These are phyloP conservation scores for Mycena indigotica DNA, from an alignment of 768 basidiomycete genomes.

Conservation along the genomic window DNA sequence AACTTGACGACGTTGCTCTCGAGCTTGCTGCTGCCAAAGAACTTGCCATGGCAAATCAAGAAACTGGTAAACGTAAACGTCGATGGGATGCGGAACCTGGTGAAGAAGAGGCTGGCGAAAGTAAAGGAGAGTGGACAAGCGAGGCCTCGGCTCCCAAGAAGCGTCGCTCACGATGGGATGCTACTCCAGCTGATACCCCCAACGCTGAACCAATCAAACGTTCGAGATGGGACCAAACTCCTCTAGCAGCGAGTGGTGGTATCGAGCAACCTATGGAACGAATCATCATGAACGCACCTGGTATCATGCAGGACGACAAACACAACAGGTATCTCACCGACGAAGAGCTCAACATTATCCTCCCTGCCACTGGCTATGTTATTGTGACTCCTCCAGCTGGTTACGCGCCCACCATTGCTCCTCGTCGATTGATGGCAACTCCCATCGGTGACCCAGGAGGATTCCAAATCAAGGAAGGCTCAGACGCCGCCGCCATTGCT, in stretches of 20 bases:
- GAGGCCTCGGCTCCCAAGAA: constrained; percentile 84
- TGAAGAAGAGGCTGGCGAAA: constrained; percentile 71
- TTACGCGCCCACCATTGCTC: constrained; percentile 77
- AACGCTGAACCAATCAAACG: constrained; percentile 76
- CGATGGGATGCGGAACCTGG: constrained; percentile 79
- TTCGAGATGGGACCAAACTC: constrained; percentile 97
- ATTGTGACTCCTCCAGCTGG: constrained; percentile 94
- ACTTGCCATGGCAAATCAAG: constrained; percentile 35
- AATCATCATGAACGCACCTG: constrained; percentile 87
- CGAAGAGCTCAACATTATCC: constrained; percentile 90
- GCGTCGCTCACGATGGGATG: constrained; percentile 95
- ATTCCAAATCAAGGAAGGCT: constrained; percentile 96
- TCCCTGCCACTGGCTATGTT: constrained; percentile 84
- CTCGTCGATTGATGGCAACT: constrained; percentile 63
- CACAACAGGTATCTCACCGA: constrained; percentile 95
- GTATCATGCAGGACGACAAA: constrained; percentile 90
- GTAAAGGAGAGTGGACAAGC: constrained; percentile 73
- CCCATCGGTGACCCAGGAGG: constrained; percentile 67
- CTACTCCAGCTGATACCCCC: constrained; percentile 74
- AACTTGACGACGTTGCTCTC: constrained; percentile 71
- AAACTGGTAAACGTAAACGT: constrained; percentile 70
- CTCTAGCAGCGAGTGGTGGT: constrained; percentile 50
- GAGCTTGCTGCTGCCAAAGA: constrained; percentile 63
- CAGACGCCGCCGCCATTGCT: constrained; percentile 83
- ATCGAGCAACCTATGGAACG: constrained; percentile 69